Base-by-base conservation (phyloP, 2,329 filamentous ascomycete genomes). In the Aspergillus transmontanensis region DNA sequence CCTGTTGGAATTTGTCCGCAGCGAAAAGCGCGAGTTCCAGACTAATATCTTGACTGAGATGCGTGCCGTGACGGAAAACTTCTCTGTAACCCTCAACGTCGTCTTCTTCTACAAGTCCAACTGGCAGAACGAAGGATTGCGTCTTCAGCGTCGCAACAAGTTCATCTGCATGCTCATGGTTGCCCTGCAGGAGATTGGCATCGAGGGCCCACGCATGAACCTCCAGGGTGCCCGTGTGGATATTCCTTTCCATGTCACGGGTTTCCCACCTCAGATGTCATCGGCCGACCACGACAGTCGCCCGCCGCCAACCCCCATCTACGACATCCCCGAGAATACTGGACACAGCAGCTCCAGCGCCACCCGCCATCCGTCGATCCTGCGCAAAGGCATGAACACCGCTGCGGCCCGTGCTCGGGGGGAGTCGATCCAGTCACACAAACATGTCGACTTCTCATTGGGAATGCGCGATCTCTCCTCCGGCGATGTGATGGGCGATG, bases 71-170 rank as follows among this genome's bases (percentile, higher is more conserved):
- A 88, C 89, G 28, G 90, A 97, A 71, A 92, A 93, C 41, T 92
- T 94, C 75, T 91, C 90, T 6, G 89, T 96, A 73, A 93, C 89
- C 4, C 85, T 97, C 73, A 97, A 97, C 78, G 88, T 98, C 61
- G 89, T 97, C 72, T 97, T 97, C 83, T 97, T 97, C 83, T 96
- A 97, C 85, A 97, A 97, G 78, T 93, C 90, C 63, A 97, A 94
- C 77, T 97, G 91, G 87, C 94, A 98, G 76, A 97, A 97, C 75
- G 94, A 98, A 75, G 84, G 96, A 51, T 84, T 97, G 28, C 93
- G 94, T 80, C 86, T 98, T 2, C 92, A 91, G 70, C 88, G 94
- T 21, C 91, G 95, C 72, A 97, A 97, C 84, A 95, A 94, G 75
- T 97, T 98, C 78, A 93, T 96, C 68, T 93, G 91, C 67, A 93